Evolutionary conservation across 495 filamentous ascomycete species (phyloP).

Genomic region (Talaromyces ruber): DNA sequence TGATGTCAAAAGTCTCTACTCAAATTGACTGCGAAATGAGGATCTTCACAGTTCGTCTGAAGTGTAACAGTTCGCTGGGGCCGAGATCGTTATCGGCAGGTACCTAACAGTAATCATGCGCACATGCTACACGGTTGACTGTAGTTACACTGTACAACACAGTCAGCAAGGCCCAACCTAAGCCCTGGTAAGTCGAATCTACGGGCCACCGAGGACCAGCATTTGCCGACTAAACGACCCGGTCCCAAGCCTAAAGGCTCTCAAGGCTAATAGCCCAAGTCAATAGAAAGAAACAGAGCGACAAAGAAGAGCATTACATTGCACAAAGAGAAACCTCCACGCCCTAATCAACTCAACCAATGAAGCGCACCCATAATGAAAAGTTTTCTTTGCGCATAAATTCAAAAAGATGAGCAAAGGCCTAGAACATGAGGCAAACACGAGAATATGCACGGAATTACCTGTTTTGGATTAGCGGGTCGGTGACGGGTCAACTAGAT

Average conservation of each 20-base stretch:
- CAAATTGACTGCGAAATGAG: neutral
- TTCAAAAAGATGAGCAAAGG: neutral
- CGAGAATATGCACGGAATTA: neutral
- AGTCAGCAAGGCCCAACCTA: neutral
- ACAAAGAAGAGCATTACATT: neutral
- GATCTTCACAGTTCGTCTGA: neutral
- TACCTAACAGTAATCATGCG: neutral
- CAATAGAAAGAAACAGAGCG: neutral
- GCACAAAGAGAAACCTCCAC: neutral
- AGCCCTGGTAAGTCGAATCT: neutral
- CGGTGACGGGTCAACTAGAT: neutral
- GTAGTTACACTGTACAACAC: neutral
- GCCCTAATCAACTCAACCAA: neutral
- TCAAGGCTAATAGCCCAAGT: neutral
- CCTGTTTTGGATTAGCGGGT: neutral
- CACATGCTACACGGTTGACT: neutral
- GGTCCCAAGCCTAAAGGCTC: neutral
- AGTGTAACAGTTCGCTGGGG: neutral
- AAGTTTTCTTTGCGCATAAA: neutral
- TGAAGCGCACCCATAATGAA: neutral
- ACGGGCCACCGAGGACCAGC: neutral
- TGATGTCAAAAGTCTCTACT: neutral
- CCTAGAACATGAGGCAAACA: neutral
- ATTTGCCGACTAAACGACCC: neutral
- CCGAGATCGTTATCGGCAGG: neutral